Percentiles rank a stretch among this genome's conserved stretches.
Evolutionary conservation across 2,329 filamentous ascomycete species (phyloP).

Genomic region (Furcasterigmium furcatum): DNA sequence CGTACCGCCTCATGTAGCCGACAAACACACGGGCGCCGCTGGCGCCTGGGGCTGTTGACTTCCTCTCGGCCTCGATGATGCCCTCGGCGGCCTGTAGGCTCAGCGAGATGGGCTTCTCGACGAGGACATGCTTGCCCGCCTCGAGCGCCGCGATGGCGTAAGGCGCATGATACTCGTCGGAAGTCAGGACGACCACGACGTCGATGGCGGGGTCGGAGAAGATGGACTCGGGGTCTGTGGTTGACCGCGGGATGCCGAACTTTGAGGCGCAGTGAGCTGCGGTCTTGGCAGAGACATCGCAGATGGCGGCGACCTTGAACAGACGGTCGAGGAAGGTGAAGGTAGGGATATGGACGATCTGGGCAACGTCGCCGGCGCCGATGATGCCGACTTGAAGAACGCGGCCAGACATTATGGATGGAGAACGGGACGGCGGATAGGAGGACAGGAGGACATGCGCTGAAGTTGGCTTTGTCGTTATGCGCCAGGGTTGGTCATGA

Average conservation of each 20-base stretch:
- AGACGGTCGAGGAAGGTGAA: neutral
- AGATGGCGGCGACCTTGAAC: constrained; percentile 1
- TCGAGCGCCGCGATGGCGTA: constrained; percentile 43
- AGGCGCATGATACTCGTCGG: constrained; percentile 47
- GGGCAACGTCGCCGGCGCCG: constrained; percentile 2
- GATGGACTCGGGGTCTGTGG: constrained; percentile 30
- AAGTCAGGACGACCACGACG: constrained; percentile 46
- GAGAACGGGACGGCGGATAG: too few relatives aligned
- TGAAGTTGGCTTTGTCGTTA: too few relatives aligned
- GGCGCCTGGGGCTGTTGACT: too few relatives aligned
- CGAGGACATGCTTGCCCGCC: constrained; percentile 48
- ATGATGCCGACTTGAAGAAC: constrained; percentile 2
- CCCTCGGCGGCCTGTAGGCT: constrained; percentile 34
- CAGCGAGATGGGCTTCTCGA: constrained; percentile 53
- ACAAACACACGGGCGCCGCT: constrained; percentile 44
- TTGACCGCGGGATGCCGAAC: constrained; percentile 22
- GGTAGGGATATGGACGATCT: constrained; percentile 4
- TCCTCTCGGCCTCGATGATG: constrained; percentile 42
- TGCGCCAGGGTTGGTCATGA: too few relatives aligned
- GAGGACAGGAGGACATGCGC: too few relatives aligned
- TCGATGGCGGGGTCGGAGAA: constrained; percentile 34
- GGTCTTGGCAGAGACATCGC: constrained; percentile 1
- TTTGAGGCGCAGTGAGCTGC: constrained; percentile 14
- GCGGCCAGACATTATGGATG: too few relatives aligned
- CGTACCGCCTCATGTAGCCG: constrained; percentile 55